Base-by-base conservation (phyloP, 495 filamentous ascomycete species). In the Pyrenula massariospora region DNA sequence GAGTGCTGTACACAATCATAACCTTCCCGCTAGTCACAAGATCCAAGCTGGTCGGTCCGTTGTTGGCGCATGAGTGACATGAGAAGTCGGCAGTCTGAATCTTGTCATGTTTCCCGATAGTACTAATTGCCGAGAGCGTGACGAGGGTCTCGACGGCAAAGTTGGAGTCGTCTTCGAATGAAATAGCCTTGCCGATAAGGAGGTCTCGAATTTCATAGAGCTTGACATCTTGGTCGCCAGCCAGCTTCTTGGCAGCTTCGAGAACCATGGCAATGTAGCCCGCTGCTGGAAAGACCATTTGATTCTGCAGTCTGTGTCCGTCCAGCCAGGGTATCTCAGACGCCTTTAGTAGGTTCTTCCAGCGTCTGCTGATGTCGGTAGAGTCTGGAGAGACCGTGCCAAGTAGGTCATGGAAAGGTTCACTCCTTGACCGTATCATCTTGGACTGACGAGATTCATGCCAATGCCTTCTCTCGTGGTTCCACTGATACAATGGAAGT, bases 201-300 rank as follows among this genome's bases (percentile, higher is more conserved):
- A 74, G 22, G 53, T 74, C 56, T 0, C 66, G 25, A n/a, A 74
- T 25, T 31, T 75, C 69, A 12, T 73, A 54, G 23, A 74, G 55
- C 5, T 56, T 51, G 10, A 71, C 60, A 1, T 54, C 53, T 2
- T 50, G 31, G 31, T 52, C 50, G 19, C 60, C 58, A 54, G 52
- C 36, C 5, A 62, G 10, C 48, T 77, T 71, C 3, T 63, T 57
- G 25, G n/a, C 22, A 24, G 50, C 50, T 60, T 84, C 80, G 0
- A 83, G 48, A 3, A 74, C 79, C 73, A 79, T 79, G 8, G 71
- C 63, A 51, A 79, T 57, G 57, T 73, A 82, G 1, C 73, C 77
- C 3, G 78, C 72, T 61, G 71, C 73, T 12, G 82, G 81, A 59
- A 78, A 82, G 2, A 84, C 63, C 2, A 59, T 36, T 50, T 67